These are phyloP conservation scores for Macrophomina pseudophaseolina DNA, from an alignment of 2,329 filamentous ascomycete species.

Conservation along the genomic window DNA sequence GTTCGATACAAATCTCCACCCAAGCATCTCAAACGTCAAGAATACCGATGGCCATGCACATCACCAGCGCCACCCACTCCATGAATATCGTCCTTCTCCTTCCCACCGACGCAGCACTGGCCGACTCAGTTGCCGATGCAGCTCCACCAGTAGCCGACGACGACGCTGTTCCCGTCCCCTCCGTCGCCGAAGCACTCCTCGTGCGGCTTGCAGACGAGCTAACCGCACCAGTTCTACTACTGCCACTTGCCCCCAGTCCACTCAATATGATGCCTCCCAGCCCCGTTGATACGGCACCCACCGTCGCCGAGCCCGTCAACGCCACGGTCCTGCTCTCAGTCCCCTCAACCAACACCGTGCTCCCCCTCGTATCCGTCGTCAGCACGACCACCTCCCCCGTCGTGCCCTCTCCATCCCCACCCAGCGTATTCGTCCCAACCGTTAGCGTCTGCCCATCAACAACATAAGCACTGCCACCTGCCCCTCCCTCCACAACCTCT, in stretches of 20 bases:
- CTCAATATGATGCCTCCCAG: slow-evolving; percentile 4
- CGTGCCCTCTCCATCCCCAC: neutral
- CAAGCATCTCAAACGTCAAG: neutral
- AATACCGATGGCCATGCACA: neutral
- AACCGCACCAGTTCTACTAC: neutral
- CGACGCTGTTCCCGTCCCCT: neutral
- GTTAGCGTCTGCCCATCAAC: neutral
- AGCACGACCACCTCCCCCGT: neutral
- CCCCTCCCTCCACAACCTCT: neutral
- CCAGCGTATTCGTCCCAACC: neutral
- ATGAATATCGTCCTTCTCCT: neutral
- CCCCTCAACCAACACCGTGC: neutral
- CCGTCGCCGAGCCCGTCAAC: neutral
- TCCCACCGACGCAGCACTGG: neutral
- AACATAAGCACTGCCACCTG: neutral
- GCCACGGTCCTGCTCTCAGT: neutral
- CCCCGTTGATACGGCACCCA: neutral
- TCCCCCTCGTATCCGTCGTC: neutral
- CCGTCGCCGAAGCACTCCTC: slow-evolving; percentile 1
- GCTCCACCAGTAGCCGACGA: neutral
- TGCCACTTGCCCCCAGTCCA: neutral
- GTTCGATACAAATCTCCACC: neutral
- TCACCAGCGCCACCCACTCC: neutral
- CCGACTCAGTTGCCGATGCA: neutral
- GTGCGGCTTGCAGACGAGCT: neutral